Conservation (phyloP, 2,329 filamentous ascomycete species). For the Fusarium staphyleae region DNA sequence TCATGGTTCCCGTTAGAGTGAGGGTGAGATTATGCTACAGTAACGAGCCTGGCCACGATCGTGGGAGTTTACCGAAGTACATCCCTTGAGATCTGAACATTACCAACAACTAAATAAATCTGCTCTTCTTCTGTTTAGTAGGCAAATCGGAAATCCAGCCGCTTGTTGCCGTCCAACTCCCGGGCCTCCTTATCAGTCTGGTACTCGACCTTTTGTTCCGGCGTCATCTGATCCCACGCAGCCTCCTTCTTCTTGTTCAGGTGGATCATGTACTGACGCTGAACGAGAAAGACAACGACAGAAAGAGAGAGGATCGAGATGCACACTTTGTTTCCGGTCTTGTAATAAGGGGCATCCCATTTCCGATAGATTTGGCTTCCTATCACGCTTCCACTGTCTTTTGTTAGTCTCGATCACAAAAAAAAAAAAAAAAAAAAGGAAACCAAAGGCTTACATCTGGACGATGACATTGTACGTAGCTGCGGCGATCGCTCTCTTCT, state of each 20-base stretch:
- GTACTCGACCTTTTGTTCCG: slow-evolving; percentile 54
- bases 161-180: slow-evolving; percentile 57
- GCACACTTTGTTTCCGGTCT: slow-evolving; percentile 63
- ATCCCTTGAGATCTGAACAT: not conserved
- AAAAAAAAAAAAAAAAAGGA: too few relatives aligned
- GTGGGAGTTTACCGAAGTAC: too few relatives aligned
- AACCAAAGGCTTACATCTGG: slow-evolving; percentile 44
- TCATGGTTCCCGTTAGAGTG: too few relatives aligned
- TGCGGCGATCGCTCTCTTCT: slow-evolving; percentile 57
- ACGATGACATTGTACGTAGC: slow-evolving; percentile 58
- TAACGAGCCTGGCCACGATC: too few relatives aligned
- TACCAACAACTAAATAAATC: not conserved
- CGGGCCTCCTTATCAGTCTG: slow-evolving; percentile 53
- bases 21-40: too few relatives aligned
- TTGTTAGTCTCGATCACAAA: slow-evolving; percentile 4
- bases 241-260: slow-evolving; percentile 58
- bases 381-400: slow-evolving; percentile 49
- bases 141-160: slow-evolving; percentile 60
- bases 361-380: slow-evolving; percentile 58
- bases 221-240: slow-evolving; percentile 55
- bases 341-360: slow-evolving; percentile 63
- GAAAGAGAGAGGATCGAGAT: slow-evolving; percentile 59
- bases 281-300: slow-evolving; percentile 57
- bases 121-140: slow-evolving; percentile 43
- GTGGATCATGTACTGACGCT: slow-evolving; percentile 53